Base-by-base conservation (phyloP, 2,329 filamentous ascomycete genomes). In the Coniochaeta sp. region DNA sequence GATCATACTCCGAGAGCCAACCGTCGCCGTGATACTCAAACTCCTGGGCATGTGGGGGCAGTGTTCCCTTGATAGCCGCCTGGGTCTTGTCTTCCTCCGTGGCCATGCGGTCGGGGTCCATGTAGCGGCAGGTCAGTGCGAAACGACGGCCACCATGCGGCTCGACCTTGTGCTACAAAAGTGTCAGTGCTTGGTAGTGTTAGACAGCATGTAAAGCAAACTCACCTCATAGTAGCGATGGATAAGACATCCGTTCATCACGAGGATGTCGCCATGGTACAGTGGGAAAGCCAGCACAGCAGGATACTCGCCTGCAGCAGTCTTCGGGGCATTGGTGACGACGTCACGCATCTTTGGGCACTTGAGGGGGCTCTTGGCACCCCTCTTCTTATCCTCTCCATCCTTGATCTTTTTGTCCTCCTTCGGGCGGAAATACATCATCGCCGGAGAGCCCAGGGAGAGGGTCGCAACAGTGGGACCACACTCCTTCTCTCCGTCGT, bases 401-500 rank as follows among this genome's bases (percentile, higher is more conserved):
- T 59, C 14, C 61, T 64, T 8, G 59, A 55, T 14, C 62, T 67
- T 6, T 58, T 57, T n/a, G n/a, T n/a, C n/a, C n/a, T n/a, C n/a
- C 64, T 86, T 86, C 50, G 78, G 72, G 1, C 78, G 71, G 57
- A 85, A 74, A 3, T 65, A 64, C 83, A 87, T 87, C 0, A 67
- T 67, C 0, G 82, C 78, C 0, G 77, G 73, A 0, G 73, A 76
- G 1, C 83, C 83, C 0, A 86, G 69, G 1, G 80, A 83, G 6
- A 83, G 66, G 0, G 82, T 83, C 0, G 81, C 80, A 6, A 87
- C 81, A 0, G 78, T 82, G 0, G 81, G 79, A 0, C 83, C 83
- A 0, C 87, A 68, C 3, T 81, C 79, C 9, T 66, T 67, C 59
- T 87, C 84, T 4, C 84, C 84, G 56, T 87, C 85, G 52, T 87